Evolutionary conservation across 129 eudicot species (phyloP).

Genomic region (Glebionis coronaria): DNA sequence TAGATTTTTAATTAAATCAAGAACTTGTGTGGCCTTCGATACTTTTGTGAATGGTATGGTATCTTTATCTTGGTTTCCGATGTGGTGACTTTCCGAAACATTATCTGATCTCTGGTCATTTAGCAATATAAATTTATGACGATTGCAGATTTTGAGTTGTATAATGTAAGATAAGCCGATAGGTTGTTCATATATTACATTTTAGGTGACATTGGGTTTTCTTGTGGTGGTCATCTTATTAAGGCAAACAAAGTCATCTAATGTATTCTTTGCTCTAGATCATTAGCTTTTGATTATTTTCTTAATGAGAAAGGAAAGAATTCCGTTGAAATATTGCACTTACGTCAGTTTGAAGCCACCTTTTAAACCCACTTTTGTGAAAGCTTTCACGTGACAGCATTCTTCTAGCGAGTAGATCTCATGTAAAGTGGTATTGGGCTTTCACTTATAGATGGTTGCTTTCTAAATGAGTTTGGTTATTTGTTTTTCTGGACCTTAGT

Average conservation of each 20-base stretch:
- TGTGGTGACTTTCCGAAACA: conserved; percentile 4
- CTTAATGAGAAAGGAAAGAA: conserved; percentile 17
- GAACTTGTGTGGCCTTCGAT: conserved; percentile 1
- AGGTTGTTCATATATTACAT: conserved; percentile 4
- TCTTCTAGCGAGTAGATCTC: background rate
- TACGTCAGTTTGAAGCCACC: conserved; percentile 15
- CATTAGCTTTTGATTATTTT: conserved; percentile 20
- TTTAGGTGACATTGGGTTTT: conserved; percentile 6
- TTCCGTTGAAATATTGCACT: conserved; percentile 9
- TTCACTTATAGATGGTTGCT: conserved; percentile 9
- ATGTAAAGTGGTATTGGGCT: background rate
- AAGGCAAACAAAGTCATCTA: conserved; percentile 11
- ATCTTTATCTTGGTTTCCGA: conserved; percentile 3
- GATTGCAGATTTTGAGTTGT: background rate
- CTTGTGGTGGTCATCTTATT: background rate
- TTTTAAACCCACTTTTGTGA: conserved; percentile 9
- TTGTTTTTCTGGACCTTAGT: conserved; percentile 9
- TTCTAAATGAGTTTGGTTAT: conserved; percentile 2
- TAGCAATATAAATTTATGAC: conserved; percentile 6
- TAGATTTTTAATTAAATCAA: conserved; percentile 7
- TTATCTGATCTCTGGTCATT: conserved; percentile 11
- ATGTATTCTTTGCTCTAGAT: conserved; percentile 10
- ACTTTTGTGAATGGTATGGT: conserved; percentile 9
- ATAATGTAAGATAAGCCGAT: background rate
- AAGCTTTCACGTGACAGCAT: conserved; percentile 21